phyloP scores from a whole-genome alignment of 2,329 filamentous ascomycete genomes.

The Thelonectria olida region DNA sequence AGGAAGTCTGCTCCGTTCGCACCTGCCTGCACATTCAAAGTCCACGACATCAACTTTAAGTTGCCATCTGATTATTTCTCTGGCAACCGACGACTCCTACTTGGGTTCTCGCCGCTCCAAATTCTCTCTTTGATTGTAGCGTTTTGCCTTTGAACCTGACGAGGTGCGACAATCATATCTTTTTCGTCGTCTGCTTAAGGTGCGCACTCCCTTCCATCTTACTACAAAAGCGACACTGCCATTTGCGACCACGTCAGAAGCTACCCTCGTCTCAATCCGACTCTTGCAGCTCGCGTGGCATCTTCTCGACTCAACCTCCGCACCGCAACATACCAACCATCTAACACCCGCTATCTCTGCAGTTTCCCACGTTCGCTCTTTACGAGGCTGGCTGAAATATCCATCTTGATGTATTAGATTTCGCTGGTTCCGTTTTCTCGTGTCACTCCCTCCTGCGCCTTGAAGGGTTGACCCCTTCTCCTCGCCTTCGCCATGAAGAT shows the following conservation, averaged over 20 bases:
- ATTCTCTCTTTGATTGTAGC: neutral
- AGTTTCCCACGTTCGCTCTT: slow-evolving; percentile 20
- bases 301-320: slow-evolving; percentile 3
- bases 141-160: slow-evolving; percentile 4
- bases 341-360: slow-evolving; percentile 11
- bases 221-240: neutral
- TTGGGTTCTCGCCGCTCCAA: neutral
- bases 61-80: neutral
- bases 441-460: slow-evolving; percentile 30
- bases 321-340: neutral
- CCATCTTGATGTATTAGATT: slow-evolving; percentile 37
- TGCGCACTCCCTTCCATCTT: neutral
- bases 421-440: slow-evolving; percentile 22
- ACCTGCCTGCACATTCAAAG: slow-evolving; percentile 20
- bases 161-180: slow-evolving; percentile 28
- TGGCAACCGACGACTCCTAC: neutral
- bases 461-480: slow-evolving; percentile 23
- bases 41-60: slow-evolving; percentile 33
- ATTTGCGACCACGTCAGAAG: slow-evolving; percentile 3
- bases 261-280: neutral
- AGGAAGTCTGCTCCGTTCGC: neutral
- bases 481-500: slow-evolving; percentile 56
- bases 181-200: neutral
- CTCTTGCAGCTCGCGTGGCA: slow-evolving; percentile 24
- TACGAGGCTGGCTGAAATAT: slow-evolving; percentile 14